Conservation (phyloP, 345 rosid species). For the Salix caprea region DNA sequence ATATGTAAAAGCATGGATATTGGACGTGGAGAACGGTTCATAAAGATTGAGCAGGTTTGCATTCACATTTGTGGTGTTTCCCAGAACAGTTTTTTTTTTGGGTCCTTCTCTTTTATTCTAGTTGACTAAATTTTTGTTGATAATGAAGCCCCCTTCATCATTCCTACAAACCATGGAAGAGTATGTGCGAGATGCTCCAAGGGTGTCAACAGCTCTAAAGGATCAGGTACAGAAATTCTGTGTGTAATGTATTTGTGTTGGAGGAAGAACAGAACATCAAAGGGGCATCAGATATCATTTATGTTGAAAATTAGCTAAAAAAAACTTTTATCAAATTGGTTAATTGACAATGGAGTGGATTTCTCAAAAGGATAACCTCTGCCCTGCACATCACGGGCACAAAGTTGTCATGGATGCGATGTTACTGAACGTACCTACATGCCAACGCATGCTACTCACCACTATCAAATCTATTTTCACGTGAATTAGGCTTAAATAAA, state of each 20-base stretch:
- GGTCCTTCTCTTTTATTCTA: neutral
- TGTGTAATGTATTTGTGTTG: neutral
- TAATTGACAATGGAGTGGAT: neutral
- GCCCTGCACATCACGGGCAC: neutral
- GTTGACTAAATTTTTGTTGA: constrained; percentile 1
- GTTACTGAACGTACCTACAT: neutral
- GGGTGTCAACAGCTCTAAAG: constrained; percentile 48
- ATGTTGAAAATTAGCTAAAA: neutral
- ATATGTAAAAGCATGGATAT: constrained; percentile 76
- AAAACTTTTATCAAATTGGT: neutral
- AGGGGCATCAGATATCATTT: neutral
- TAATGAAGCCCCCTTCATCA: constrained; percentile 75
- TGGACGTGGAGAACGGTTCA: constrained; percentile 79
- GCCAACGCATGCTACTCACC: neutral
- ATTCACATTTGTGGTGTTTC: constrained; percentile 15
- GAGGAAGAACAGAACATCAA: neutral
- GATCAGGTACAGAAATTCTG: constrained; percentile 54
- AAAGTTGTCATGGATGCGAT: neutral
- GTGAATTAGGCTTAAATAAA: neutral
- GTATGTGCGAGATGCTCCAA: constrained; percentile 82
- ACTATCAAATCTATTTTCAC: neutral
- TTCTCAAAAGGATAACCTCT: neutral
- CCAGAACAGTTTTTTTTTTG: neutral
- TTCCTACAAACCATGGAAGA: constrained; percentile 99
- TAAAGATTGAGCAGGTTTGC: constrained; percentile 89